phyloP scores from a whole-genome alignment of 2,329 filamentous ascomycete species.

The Botryotinia narcissicola region DNA sequence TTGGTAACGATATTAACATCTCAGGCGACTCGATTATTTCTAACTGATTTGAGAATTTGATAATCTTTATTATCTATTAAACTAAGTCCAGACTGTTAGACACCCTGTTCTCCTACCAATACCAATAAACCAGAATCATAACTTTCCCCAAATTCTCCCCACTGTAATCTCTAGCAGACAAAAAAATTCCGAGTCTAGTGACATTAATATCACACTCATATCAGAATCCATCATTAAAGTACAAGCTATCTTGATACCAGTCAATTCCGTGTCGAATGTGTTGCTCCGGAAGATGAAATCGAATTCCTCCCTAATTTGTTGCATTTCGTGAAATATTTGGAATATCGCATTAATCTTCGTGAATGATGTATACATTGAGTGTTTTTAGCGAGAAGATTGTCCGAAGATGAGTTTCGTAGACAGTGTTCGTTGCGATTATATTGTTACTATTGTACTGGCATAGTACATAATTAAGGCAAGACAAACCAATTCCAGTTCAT shows the following conservation, averaged over 20 bases:
- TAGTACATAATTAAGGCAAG: too few species aligned
- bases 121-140: background rate
- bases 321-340: background rate
- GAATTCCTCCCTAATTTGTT: background rate
- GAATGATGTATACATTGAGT: background rate
- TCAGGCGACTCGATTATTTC: too few species aligned
- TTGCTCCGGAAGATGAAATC: background rate
- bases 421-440: background rate
- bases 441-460: too few species aligned
- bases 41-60: too few species aligned
- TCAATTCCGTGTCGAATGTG: background rate
- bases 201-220: background rate
- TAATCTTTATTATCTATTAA: too few species aligned
- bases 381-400: background rate
- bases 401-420: background rate
- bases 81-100: too few species aligned
- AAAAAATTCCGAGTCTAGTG: background rate
- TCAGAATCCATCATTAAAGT: background rate
- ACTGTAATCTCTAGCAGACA: background rate
- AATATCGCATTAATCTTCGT: fast-evolving
- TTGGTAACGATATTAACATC: too few species aligned
- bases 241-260: background rate
- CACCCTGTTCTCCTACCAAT: background rate
- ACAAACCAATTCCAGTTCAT: background rate
- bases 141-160: background rate